Evolutionary conservation across 352 stramenopile genomes (phyloP).

Genomic region (Phytophthora rubi): DNA sequence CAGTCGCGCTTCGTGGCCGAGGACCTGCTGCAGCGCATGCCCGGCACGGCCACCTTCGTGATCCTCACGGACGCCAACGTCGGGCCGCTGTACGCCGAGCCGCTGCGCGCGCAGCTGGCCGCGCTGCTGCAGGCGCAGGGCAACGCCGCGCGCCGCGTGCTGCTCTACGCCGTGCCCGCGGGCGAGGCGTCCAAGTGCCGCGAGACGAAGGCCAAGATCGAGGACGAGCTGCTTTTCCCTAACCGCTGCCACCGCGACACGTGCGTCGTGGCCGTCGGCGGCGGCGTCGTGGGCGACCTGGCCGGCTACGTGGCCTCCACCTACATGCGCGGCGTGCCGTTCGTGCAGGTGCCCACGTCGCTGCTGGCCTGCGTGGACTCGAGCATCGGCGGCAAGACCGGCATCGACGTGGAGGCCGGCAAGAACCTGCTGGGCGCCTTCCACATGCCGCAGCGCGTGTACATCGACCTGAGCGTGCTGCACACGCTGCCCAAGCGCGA

Average conservation of each 20-base stretch:
- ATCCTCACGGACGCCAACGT: constrained; percentile 86
- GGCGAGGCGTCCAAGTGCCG: constrained; percentile 84
- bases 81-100: constrained; percentile 71
- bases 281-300: constrained; percentile 98
- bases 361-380: constrained; percentile 99
- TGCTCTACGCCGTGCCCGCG: constrained; percentile 65
- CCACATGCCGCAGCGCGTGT: constrained; percentile 97
- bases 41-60: constrained; percentile 75
- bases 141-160: constrained; percentile 53
- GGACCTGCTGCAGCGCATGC: constrained; percentile 65
- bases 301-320: constrained; percentile 97
- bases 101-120: constrained; percentile 58
- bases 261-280: constrained; percentile 91
- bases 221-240: constrained; percentile 83
- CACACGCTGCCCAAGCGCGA: constrained; percentile 96
- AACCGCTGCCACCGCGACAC: constrained; percentile 86
- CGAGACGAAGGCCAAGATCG: constrained; percentile 80
- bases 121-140: constrained; percentile 37
- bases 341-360: constrained; percentile 95
- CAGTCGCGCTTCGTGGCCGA: constrained; percentile 65
- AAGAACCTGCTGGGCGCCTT: constrained; percentile 99
- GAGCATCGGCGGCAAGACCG: constrained; percentile 98
- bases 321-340: constrained; percentile 94
- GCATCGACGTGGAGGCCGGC: constrained; percentile 95
- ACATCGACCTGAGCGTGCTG: constrained; percentile 95